Percentiles rank a stretch among this genome's conserved stretches.
Conservation (phyloP, 1,139 yeast species). For the Yamadazyma sp. region DNA sequence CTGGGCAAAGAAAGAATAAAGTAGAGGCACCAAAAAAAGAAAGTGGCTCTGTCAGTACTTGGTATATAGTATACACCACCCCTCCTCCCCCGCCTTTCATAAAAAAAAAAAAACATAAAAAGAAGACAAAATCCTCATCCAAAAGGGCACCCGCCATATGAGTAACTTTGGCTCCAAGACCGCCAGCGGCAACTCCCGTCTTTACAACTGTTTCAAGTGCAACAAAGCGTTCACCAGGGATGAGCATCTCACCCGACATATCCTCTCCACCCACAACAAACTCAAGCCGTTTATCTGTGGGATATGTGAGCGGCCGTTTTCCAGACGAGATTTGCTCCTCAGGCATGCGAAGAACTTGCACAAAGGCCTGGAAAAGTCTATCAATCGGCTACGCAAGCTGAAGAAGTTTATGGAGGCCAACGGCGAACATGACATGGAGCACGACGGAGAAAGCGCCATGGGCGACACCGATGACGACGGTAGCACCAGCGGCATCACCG, state of each 20-base stretch:
- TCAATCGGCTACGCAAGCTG: conserved; percentile 42
- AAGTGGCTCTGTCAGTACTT: too few relatives aligned
- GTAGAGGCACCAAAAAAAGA: not conserved
- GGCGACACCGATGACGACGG: not conserved
- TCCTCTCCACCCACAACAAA: conserved; percentile 46
- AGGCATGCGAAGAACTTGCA: conserved; percentile 95
- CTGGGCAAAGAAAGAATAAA: too few relatives aligned
- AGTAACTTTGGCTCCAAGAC: conserved; percentile 45
- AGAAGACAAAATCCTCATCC: not conserved
- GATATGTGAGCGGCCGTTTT: conserved; percentile 92
- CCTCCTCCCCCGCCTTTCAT: conserved; percentile 5
- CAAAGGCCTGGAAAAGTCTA: conserved; percentile 57
- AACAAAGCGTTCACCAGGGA: conserved; percentile 49
- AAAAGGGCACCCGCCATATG: conserved; percentile 7
- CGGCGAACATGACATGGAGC: too few relatives aligned
- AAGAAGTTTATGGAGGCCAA: conserved; percentile 11
- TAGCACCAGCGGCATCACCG: not conserved
- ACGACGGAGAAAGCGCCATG: not conserved
- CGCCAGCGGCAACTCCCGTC: conserved; percentile 45
- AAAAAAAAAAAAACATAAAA: conserved; percentile 1
- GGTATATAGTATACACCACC: conserved; percentile 2
- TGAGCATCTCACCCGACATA: conserved; percentile 48
- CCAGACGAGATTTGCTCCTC: conserved; percentile 83
- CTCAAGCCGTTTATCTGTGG: conserved; percentile 72
- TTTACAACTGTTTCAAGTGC: conserved; percentile 44